Base-by-base conservation (phyloP, 352 stramenopile genomes). In the Phytophthora aleatoria region DNA sequence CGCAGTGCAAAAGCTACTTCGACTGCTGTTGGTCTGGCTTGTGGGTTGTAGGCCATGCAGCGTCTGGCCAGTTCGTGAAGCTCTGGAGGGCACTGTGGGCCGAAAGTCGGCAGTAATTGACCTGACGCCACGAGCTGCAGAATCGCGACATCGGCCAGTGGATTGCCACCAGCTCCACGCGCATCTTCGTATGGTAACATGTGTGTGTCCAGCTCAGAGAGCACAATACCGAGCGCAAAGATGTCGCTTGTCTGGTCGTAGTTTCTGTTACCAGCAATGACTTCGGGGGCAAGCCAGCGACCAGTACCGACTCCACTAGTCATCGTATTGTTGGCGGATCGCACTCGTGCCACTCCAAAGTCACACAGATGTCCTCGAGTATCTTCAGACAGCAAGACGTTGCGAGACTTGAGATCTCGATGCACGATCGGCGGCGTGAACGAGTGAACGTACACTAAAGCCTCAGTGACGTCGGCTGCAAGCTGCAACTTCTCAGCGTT, bases 341-440 rank as follows among this genome's bases (percentile, higher is more conserved):
- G 35, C 35, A 41, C 35, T 4, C 35, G 35, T 11, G 35, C 35
- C 35, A 41, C 35, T n/a, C 35, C 35, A 41, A 41, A 41, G 35
- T 41, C 35, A n/a, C 35, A 16, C 35, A 41, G 12, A 41, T 41
- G 35, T 15, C 35, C 35, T n/a, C 35, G 35, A 41, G 35, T 41
- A 12, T 41, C 35, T n/a, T 41, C 11, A n/a, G 59, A 64, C 9
- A 89, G 43, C 24, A 91, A 50, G 20, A 91, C 67, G 20, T 88
- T 88, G 0, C 80, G 70, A 0, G 80, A 87, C 36, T 89, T 91
- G 15, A 91, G 60, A 50, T 91, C 79, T 9, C 81, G 79, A 38
- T 91, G 82, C 5, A 91, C 67, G 0, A 91, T 39, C 10, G 77
- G 66, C 1, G 80, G 80, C 2, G 65, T 65, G 38, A 89, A 80